phyloP scores from a whole-genome alignment of 768 basidiomycete genomes.

The Termitomyces sp. region DNA sequence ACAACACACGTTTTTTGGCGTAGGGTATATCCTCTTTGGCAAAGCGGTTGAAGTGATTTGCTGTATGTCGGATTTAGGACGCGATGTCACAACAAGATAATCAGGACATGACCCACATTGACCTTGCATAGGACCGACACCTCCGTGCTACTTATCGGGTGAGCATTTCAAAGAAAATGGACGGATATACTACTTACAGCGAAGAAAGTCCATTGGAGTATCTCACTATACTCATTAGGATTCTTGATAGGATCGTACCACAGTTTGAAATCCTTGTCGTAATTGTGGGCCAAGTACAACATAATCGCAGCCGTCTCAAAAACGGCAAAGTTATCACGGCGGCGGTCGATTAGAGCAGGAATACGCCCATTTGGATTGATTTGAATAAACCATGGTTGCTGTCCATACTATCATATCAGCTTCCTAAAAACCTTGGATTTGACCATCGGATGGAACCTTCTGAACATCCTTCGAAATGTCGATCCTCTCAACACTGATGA shows the following conservation, averaged over 20 bases:
- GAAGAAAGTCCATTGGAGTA: slow-evolving; percentile 87
- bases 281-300: slow-evolving; percentile 76
- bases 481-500: slow-evolving; percentile 42
- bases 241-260: slow-evolving; percentile 49
- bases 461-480: slow-evolving; percentile 62
- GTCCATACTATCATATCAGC: neutral
- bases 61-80: slow-evolving; percentile 20
- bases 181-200: slow-evolving; percentile 34
- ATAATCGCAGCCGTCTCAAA: slow-evolving; percentile 82
- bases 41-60: slow-evolving; percentile 63
- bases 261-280: slow-evolving; percentile 62
- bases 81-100: neutral
- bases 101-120: slow-evolving; percentile 29
- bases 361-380: slow-evolving; percentile 73
- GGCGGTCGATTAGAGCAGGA: slow-evolving; percentile 58
- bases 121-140: slow-evolving; percentile 86
- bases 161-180: neutral
- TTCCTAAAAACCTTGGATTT: too few relatives aligned
- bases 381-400: slow-evolving; percentile 70
- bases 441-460: slow-evolving; percentile 40
- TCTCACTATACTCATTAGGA: slow-evolving; percentile 61
- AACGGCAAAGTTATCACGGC: slow-evolving; percentile 55
- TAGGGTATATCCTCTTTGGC: slow-evolving; percentile 68
- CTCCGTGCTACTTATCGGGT: slow-evolving; percentile 53
- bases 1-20: slow-evolving; percentile 51